Evolutionary conservation across 306 rosid species (phyloP), one percentile per base, ranked within the genome.

Genomic region (Casuarina equisetifolia): DNA sequence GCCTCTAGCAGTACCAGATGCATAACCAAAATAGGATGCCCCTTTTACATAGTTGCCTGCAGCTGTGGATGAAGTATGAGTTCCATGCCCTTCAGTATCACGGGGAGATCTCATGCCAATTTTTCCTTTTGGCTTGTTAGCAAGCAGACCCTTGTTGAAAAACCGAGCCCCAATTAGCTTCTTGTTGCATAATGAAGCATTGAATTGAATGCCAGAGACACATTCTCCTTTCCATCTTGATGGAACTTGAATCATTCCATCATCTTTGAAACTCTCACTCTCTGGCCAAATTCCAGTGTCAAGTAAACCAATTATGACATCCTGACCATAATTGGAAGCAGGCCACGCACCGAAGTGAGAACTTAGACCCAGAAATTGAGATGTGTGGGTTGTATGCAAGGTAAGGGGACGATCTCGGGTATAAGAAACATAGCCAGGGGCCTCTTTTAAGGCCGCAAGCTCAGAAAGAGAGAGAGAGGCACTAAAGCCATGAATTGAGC

Each of bases 271-370:
- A 85, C 98, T 94, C 57, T 78, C 70, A 67, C 94, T 86, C 51
- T 91, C 96, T 5, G 98, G 96, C 97, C 91, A 91, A 62, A 94
- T 43, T 2, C 97, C 98, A 0, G 88, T 77, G 83, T 94, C 94
- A 70, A 94, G 83, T 59, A 94, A 3, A 36, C 98, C 97, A 7
- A 94, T 72, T 16, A 94, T 92, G 36, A 89, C 50, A 45, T 81
- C 93, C 2, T 89, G 64, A 15, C 94, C 96, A 7, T 76, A 92
- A 1, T 85, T 48, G 0, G 93, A 52, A 0, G 17, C 80, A 0
- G 83, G 90, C 96, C 96, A 90, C 0, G 86, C 82, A 2, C 98
- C 96, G 0, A 10, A 8, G 15, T 54, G 6, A 0, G 87, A 78
- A 40, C 32, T 84, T 4, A 94, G 91, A 43, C 91, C 90, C 53